A percentile compares a stretch with the other conserved stretches of the same genome.
Evolutionary conservation across 257 asterid genomes (phyloP).

Genomic region (Salvia splendens): DNA sequence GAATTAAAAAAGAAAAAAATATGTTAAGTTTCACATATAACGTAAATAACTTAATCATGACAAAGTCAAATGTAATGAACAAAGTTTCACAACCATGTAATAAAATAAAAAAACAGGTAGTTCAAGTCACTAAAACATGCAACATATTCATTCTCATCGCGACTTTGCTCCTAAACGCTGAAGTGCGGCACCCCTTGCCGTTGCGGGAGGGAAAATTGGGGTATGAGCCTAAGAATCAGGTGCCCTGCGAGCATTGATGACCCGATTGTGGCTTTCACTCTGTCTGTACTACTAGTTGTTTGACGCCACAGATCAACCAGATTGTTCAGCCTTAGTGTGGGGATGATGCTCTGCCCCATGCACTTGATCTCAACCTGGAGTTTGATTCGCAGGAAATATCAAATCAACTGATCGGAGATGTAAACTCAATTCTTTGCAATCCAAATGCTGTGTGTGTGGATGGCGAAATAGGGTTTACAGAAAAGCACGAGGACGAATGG

Average conservation of each 20-base stretch:
- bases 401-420: constrained; percentile 12
- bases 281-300: constrained; percentile 40
- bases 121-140: constrained; percentile 1
- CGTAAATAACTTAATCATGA: not conserved
- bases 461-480: not conserved
- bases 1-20: not conserved
- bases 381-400: not conserved
- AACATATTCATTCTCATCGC: constrained; percentile 18
- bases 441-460: not conserved
- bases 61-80: not conserved
- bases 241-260: constrained; percentile 53
- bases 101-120: not conserved
- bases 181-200: not conserved
- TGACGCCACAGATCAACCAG: constrained; percentile 62
- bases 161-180: not conserved
- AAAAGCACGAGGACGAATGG: not conserved
- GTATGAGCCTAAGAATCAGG: constrained; percentile 36
- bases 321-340: constrained; percentile 47
- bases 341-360: constrained; percentile 56
- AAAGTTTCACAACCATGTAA: not conserved
- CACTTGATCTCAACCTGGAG: constrained; percentile 64
- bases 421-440: not conserved
- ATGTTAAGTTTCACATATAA: not conserved
- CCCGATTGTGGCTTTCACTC: constrained; percentile 50
- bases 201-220: not conserved